These are phyloP conservation scores for Davidsoniella eucalypti DNA, from an alignment of 2,329 filamentous ascomycete genomes.

Conservation along the genomic window DNA sequence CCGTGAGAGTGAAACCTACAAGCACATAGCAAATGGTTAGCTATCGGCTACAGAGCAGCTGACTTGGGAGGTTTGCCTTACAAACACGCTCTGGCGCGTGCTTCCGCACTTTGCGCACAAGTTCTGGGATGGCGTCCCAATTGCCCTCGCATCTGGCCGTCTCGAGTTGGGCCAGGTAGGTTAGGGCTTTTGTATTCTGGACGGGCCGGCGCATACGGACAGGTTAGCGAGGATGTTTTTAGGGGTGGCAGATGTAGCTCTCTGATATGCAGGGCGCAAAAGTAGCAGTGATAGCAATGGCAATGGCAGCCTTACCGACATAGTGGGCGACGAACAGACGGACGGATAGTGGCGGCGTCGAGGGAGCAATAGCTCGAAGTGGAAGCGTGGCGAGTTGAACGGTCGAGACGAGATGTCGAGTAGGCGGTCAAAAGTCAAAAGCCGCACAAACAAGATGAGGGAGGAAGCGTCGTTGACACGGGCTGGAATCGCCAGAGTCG, in stretches of 20 bases:
- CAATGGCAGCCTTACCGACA: conserved; percentile 10
- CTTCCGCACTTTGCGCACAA: conserved; percentile 85
- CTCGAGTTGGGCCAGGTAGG: conserved; percentile 72
- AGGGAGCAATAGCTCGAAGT: background rate
- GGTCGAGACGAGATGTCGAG: background rate
- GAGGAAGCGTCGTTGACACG: background rate
- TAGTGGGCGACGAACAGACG: background rate
- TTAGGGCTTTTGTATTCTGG: conserved; percentile 47
- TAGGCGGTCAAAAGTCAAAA: background rate
- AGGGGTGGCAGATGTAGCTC: background rate
- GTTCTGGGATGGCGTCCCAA: conserved; percentile 75
- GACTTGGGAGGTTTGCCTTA: conserved; percentile 29
- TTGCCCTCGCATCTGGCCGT: conserved; percentile 72
- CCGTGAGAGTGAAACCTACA: conserved; percentile 53
- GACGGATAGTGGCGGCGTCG: background rate
- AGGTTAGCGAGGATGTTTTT: background rate
- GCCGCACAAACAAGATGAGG: background rate
- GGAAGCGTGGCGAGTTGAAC: background rate
- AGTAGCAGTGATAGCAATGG: background rate
- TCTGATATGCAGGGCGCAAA: background rate
- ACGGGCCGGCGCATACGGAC: background rate
- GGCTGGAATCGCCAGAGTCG: background rate
- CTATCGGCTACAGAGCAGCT: background rate
- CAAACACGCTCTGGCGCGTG: conserved; percentile 76
- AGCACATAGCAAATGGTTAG: conserved; percentile 12